Conservation (phyloP, 495 filamentous ascomycete genomes). For the Hypoxylon perforatum region DNA sequence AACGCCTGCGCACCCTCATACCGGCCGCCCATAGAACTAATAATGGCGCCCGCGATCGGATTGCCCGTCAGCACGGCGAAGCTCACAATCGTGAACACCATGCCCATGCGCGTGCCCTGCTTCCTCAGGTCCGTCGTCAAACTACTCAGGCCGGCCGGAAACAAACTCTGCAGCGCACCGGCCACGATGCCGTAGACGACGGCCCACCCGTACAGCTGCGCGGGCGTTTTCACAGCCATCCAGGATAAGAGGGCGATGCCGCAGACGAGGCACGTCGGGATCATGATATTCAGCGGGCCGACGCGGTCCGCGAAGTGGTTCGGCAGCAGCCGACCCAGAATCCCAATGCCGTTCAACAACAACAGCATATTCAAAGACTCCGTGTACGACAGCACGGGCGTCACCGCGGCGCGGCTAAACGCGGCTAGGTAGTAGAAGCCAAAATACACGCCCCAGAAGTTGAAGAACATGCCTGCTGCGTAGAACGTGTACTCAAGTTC, state of each 20-base stretch:
- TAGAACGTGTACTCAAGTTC: constrained; percentile 76
- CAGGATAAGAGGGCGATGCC: constrained; percentile 70
- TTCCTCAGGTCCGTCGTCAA: constrained; percentile 72
- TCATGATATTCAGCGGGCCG: constrained; percentile 69
- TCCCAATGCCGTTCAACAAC: constrained; percentile 76
- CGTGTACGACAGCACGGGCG: constrained; percentile 60
- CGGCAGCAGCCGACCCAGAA: constrained; percentile 72
- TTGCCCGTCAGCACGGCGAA: constrained; percentile 79
- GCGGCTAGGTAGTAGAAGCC: constrained; percentile 77
- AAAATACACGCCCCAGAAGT: constrained; percentile 78
- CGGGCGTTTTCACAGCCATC: constrained; percentile 64
- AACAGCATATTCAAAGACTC: constrained; percentile 74
- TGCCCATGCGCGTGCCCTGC: constrained; percentile 78
- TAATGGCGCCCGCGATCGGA: constrained; percentile 76
- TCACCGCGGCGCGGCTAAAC: constrained; percentile 64
- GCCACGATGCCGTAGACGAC: constrained; percentile 73
- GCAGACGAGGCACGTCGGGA: constrained; percentile 62
- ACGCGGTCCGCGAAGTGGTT: constrained; percentile 71
- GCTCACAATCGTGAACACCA: constrained; percentile 80
- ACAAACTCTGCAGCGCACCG: constrained; percentile 75
- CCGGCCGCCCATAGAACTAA: constrained; percentile 63
- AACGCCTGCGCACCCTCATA: constrained; percentile 75
- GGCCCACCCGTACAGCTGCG: constrained; percentile 68
- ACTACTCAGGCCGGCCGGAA: constrained; percentile 70
- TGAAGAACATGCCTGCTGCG: constrained; percentile 67